Evolutionary conservation across 2,329 filamentous ascomycete genomes (phyloP).

Genomic region (Sporothrix euskadiensis): DNA sequence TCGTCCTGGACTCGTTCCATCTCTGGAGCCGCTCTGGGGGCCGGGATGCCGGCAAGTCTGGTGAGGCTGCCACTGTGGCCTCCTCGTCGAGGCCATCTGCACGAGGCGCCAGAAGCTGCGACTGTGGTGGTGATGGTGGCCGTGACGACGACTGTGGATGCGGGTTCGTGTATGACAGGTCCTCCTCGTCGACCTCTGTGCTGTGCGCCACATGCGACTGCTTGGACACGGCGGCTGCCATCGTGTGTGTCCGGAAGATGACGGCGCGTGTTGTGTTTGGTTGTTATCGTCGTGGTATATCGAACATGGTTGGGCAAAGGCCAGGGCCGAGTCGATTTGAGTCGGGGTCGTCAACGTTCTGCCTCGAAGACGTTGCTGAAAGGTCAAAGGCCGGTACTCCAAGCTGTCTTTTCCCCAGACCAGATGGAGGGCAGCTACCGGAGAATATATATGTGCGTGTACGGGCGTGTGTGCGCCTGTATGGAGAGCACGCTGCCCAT

Average conservation of each 20-base stretch:
- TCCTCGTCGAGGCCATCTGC: constrained; percentile 29
- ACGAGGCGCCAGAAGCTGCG: background rate
- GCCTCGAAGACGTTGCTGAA: no score
- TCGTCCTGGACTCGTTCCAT: constrained; percentile 65
- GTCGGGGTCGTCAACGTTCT: background rate
- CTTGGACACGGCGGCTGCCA: background rate
- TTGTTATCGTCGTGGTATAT: background rate
- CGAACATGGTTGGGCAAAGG: background rate
- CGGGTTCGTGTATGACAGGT: background rate
- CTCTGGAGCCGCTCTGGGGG: constrained; percentile 43
- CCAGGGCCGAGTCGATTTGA: background rate
- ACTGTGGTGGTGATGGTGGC: background rate
- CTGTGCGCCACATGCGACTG: background rate
- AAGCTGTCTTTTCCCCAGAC: background rate
- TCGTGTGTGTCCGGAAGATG: background rate
- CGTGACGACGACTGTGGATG: background rate
- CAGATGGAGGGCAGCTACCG: background rate
- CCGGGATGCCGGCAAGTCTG: background rate
- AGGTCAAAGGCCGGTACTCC: background rate
- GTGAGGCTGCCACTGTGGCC: background rate
- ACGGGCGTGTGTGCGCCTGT: no score
- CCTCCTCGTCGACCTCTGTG: constrained; percentile 15
- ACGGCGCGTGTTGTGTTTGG: background rate
- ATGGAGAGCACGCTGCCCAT: background rate
- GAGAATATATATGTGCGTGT: background rate